These are phyloP conservation scores for Leersia perrieri DNA, from an alignment of 176 grass and related monocot genomes.

Conservation along the genomic window DNA sequence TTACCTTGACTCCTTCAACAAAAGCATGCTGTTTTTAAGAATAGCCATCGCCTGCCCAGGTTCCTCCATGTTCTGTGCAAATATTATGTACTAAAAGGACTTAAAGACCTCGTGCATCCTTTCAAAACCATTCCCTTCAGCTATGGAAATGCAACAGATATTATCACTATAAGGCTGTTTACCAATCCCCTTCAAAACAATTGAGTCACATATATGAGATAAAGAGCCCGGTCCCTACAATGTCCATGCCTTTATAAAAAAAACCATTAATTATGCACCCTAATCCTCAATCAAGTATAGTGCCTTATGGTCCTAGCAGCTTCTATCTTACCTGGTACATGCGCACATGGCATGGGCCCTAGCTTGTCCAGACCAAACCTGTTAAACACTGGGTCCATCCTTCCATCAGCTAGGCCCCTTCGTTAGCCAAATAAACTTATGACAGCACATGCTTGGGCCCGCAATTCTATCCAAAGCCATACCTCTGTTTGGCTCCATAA, in stretches of 20 bases:
- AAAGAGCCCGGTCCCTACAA: constrained; percentile 7
- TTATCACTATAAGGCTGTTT: constrained; percentile 5
- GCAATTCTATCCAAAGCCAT: constrained; percentile 10
- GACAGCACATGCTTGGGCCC: constrained; percentile 42
- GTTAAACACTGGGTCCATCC: constrained; percentile 24
- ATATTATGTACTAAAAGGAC: constrained; percentile 4
- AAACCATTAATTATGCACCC: background rate
- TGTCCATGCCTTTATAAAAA: constrained; percentile 19
- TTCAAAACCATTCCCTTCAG: constrained; percentile 15
- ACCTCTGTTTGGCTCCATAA: background rate
- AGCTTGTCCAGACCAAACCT: constrained; percentile 36
- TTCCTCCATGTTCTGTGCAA: constrained; percentile 4
- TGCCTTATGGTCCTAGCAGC: constrained; percentile 30
- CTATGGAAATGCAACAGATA: background rate
- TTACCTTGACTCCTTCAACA: background rate
- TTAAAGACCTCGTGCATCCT: constrained; percentile 3
- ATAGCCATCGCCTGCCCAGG: constrained; percentile 7
- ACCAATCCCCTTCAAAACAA: constrained; percentile 9
- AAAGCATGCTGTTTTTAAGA: background rate
- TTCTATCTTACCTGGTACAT: constrained; percentile 42
- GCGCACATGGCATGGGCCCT: constrained; percentile 47
- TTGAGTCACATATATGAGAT: constrained; percentile 21
- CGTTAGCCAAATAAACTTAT: constrained; percentile 33
- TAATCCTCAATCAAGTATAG: constrained; percentile 18
- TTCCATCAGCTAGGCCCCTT: constrained; percentile 3